Conservation (phyloP, 495 filamentous ascomycete species). For the Aspergillus ostianus region DNA sequence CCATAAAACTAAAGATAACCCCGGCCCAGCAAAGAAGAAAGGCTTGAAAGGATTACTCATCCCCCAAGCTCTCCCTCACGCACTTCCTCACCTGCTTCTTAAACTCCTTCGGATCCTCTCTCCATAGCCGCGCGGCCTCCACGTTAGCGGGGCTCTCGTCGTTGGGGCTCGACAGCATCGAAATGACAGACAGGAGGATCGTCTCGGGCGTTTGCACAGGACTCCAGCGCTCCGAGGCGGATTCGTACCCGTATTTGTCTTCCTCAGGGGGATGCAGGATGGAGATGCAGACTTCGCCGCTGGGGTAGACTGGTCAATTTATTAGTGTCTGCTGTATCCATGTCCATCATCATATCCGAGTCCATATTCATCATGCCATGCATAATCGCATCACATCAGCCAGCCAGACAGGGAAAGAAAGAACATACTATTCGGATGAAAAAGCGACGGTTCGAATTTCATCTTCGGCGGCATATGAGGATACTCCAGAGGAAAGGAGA, state of each 20-base stretch:
- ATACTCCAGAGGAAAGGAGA: constrained; percentile 79
- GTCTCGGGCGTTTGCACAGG: constrained; percentile 98
- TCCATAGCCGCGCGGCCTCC: constrained; percentile 83
- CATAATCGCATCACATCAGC: background rate
- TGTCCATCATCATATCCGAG: too few species aligned
- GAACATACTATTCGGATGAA: constrained; percentile 82
- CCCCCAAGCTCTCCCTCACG: constrained; percentile 81
- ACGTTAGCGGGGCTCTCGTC: constrained; percentile 95
- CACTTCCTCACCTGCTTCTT: constrained; percentile 71
- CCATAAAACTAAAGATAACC: background rate
- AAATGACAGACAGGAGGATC: constrained; percentile 89
- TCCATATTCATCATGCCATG: too few species aligned
- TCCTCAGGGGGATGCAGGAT: constrained; percentile 96
- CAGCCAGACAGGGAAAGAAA: background rate
- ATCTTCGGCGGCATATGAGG: constrained; percentile 88
- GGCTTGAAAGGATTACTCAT: constrained; percentile 48
- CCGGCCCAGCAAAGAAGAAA: background rate
- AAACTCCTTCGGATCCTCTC: constrained; percentile 81
- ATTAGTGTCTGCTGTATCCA: too few species aligned
- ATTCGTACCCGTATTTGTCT: constrained; percentile 94
- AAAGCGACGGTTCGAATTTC: constrained; percentile 84
- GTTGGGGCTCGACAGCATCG: constrained; percentile 89
- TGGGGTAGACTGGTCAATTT: constrained; percentile 63
- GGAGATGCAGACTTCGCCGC: constrained; percentile 91
- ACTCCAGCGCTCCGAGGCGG: constrained; percentile 87